Conservation (phyloP, 805 yeast species). For the Spathaspora sp. region DNA sequence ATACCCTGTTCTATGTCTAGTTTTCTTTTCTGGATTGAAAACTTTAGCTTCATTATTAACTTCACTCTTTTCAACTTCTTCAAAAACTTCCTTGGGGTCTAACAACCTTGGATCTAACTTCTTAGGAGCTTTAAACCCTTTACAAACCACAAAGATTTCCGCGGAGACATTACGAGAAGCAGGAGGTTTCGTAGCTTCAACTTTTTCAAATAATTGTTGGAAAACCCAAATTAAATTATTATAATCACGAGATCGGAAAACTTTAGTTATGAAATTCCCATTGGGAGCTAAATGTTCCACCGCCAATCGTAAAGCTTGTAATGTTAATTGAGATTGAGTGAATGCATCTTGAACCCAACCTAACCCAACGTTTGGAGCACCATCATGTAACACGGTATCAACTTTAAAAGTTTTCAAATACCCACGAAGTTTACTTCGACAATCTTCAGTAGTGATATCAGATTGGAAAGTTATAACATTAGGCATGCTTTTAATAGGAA, state of each 20-base stretch:
- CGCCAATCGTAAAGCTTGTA: constrained; percentile 90
- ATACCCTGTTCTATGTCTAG: constrained; percentile 92
- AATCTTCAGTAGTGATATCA: constrained; percentile 97
- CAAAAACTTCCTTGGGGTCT: constrained; percentile 92
- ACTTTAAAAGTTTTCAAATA: constrained; percentile 99
- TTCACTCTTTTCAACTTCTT: constrained; percentile 70
- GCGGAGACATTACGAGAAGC: constrained; percentile 99
- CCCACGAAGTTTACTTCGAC: constrained; percentile 90
- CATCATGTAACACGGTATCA: constrained; percentile 96
- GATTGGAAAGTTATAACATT: constrained; percentile 92
- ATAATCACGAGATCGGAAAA: constrained; percentile 98
- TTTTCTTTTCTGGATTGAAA: constrained; percentile 89
- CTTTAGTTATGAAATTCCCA: constrained; percentile 94
- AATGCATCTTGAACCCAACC: constrained; percentile 99
- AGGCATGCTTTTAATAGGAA: constrained; percentile 94
- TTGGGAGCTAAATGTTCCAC: constrained; percentile 88
- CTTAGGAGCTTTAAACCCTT: constrained; percentile 94
- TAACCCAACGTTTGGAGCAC: constrained; percentile 99
- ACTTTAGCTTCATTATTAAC: constrained; percentile 85
- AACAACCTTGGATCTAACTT: constrained; percentile 87
- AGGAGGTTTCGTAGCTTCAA: constrained; percentile 98
- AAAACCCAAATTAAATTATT: constrained; percentile 97
- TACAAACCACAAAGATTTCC: constrained; percentile 96
- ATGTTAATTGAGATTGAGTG: constrained; percentile 92
- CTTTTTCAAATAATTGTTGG: constrained; percentile 91